These are phyloP conservation scores for Pelagomonas calceolata DNA, from an alignment of 108 stramenopile genomes.

Conservation along the genomic window DNA sequence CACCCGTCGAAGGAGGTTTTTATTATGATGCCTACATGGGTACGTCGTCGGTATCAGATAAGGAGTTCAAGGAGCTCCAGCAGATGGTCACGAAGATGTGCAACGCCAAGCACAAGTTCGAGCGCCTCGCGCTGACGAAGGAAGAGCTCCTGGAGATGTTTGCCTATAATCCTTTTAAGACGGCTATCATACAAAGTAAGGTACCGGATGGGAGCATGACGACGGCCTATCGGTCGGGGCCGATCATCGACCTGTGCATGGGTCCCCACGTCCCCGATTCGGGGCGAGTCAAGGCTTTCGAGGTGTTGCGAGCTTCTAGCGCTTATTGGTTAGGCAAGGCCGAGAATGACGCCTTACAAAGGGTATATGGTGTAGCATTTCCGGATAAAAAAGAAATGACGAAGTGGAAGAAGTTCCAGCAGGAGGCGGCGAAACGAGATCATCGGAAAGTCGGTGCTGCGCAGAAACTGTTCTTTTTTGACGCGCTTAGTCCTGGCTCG, in stretches of 20 bases:
- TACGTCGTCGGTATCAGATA: slow-evolving; percentile 61
- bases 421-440: slow-evolving; percentile 89
- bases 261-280: slow-evolving; percentile 93
- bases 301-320: slow-evolving; percentile 69
- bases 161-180: slow-evolving; percentile 94
- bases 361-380: slow-evolving; percentile 95
- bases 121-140: slow-evolving; percentile 95
- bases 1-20: slow-evolving; percentile 87
- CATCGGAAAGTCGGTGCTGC: slow-evolving; percentile 80
- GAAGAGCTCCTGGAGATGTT: slow-evolving; percentile 92
- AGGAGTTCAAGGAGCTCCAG: slow-evolving; percentile 77
- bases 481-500: slow-evolving; percentile 85
- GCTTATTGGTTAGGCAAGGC: slow-evolving; percentile 96
- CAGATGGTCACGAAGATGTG: slow-evolving; percentile 65
- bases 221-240: slow-evolving; percentile 93
- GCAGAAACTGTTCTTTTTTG: slow-evolving; percentile 96
- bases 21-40: slow-evolving; percentile 99
- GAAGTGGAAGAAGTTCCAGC: slow-evolving; percentile 63
- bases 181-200: slow-evolving; percentile 79
- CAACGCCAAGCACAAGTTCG: slow-evolving; percentile 92
- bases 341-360: slow-evolving; percentile 90
- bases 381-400: slow-evolving; percentile 96
- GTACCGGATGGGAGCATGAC: slow-evolving; percentile 87
- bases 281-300: slow-evolving; percentile 88
- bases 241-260: slow-evolving; percentile 93